Base-by-base conservation (phyloP, 495 filamentous ascomycete species). In the Articulospora tetracladia region DNA sequence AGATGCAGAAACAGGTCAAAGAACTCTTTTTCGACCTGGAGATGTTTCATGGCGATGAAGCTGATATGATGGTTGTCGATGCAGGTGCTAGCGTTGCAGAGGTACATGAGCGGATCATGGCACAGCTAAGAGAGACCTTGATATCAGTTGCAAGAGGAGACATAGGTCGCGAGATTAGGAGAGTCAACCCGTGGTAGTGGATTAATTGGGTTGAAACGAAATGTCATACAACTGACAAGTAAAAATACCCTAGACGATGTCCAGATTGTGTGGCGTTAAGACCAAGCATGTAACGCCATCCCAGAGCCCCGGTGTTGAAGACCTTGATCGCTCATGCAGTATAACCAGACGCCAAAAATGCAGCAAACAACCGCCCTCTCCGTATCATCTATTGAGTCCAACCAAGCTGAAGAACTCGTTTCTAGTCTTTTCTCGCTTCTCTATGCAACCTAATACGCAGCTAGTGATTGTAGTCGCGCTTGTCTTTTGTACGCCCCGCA, bases 381-480 rank as follows among this genome's bases (percentile, higher is more conserved):
- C 23, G 67, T 44, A 76, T 62, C 74, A 66, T 67, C 86, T 79
- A 70, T 89, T 88, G 36, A 97, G 66, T 20, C 79, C 79, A 47
- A 83, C 75, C 25, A 97, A 81, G 47, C 84, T 93, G 66, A 96
- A 73, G 69, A 98, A 98, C 74, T 98, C 94, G 68, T 97, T 92
- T 54, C 94, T 80, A 3, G 92, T 97, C 78, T 93, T 97, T 32
- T 91, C 91, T 68, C 89, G 93, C 22, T 88, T 88, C 65, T 93
- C 86, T 80, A 98, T 95, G 70, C 91, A 89, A 23, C 94, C 95
- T 25, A 97, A 80, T 79, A 98, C 96, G 68, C 93, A 97, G 73
- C 92, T 97, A 30, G 94, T 98, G 26, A 91, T 93, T 12, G 95
- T 98, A 15, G 79, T 89, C 48, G 89, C 86, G 46, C 83, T 83